A percentile compares a stretch with the other conserved stretches of the same genome.
phyloP scores from a whole-genome alignment of 495 filamentous ascomycete species.

The Penicillium angulare region DNA sequence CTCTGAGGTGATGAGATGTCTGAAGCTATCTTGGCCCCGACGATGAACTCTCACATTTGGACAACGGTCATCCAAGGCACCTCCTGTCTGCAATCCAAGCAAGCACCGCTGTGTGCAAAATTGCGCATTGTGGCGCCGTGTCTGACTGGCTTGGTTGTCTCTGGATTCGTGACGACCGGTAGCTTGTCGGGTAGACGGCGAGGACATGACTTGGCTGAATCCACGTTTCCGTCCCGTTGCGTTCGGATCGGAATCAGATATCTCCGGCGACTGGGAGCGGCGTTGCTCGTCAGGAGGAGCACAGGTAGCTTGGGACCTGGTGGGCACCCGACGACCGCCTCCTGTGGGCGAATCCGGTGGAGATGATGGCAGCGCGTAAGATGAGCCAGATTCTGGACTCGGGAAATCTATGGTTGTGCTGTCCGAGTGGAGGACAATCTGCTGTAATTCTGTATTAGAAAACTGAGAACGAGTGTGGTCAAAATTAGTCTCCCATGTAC shows the following conservation, averaged over 20 bases:
- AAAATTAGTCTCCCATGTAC: slow-evolving; percentile 24
- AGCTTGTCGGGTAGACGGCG: slow-evolving; percentile 8
- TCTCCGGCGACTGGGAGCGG: slow-evolving; percentile 9
- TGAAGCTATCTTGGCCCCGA: neutral
- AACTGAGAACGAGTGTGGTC: slow-evolving; percentile 20
- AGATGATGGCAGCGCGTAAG: slow-evolving; percentile 21
- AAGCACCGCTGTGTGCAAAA: slow-evolving; percentile 51
- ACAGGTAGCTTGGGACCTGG: slow-evolving; percentile 21
- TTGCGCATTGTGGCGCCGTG: slow-evolving; percentile 4
- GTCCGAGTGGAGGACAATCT: slow-evolving; percentile 15
- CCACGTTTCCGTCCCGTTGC: slow-evolving; percentile 23
- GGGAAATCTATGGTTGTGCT: slow-evolving; percentile 10
- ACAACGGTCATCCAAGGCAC: slow-evolving; percentile 35
- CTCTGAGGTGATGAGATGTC: slow-evolving; percentile 19
- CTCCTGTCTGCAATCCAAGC: slow-evolving; percentile 36
- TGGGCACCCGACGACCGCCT: slow-evolving; percentile 13
- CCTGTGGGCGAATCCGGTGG: slow-evolving; percentile 10
- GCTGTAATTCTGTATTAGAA: slow-evolving; percentile 14
- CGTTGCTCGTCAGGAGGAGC: slow-evolving; percentile 4
- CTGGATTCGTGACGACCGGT: slow-evolving; percentile 8
- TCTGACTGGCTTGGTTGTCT: slow-evolving; percentile 8
- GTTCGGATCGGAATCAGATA: slow-evolving; percentile 22
- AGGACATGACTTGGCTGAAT: slow-evolving; percentile 23
- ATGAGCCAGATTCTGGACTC: slow-evolving; percentile 16
- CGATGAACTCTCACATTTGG: slow-evolving; percentile 41